phyloP scores from a whole-genome alignment of 179 eudicot species.

The Patellifolia procumbens region DNA sequence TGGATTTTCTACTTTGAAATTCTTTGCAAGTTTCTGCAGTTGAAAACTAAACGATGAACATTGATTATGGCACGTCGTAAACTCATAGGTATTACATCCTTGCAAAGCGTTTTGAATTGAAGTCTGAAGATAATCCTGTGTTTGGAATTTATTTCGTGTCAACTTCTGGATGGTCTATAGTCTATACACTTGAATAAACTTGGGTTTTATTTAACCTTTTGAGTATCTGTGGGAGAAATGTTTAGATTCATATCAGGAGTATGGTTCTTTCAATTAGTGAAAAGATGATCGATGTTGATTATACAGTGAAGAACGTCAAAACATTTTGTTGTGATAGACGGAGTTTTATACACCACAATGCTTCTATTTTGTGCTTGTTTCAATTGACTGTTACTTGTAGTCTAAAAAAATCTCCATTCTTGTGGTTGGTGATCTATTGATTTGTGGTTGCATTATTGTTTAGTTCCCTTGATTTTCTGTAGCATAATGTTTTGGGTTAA shows the following conservation, averaged over 20 bases:
- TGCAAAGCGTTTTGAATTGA: not conserved
- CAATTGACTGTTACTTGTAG: not conserved
- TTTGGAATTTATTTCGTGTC: not conserved
- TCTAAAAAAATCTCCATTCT: not conserved
- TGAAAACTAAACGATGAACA: not conserved
- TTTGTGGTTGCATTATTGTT: conserved; percentile 2
- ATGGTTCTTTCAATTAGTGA: not conserved
- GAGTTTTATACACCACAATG: not conserved
- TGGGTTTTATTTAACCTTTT: not conserved
- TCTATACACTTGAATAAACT: not conserved
- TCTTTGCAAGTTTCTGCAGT: not conserved
- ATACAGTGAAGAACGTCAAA: not conserved
- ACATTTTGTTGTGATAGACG: not conserved
- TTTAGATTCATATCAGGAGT: not conserved
- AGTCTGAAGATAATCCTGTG: not conserved
- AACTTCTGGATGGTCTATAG: not conserved
- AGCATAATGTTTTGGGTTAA: not conserved
- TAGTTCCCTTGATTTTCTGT: not conserved
- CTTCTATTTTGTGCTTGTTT: not conserved
- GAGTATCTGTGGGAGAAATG: not conserved
- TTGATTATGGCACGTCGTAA: not conserved
- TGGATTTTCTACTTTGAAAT: not conserved
- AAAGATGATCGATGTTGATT: not conserved
- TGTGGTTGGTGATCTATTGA: conserved; percentile 1
- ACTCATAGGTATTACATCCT: not conserved